Evolutionary conservation across 768 basidiomycete species (phyloP).

Genomic region (Gyrodon lividus): DNA sequence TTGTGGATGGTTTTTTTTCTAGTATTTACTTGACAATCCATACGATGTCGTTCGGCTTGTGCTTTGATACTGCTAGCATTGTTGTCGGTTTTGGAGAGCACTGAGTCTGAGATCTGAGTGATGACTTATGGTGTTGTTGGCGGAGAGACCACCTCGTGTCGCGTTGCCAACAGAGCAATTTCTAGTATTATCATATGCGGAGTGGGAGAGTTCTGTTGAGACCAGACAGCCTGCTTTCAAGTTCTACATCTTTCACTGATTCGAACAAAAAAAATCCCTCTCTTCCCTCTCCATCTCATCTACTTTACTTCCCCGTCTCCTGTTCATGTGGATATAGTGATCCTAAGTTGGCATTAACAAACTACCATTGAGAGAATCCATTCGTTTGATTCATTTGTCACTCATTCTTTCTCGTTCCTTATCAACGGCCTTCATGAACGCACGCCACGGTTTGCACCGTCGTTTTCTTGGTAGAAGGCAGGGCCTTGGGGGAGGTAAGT

Average conservation of each 20-base stretch:
- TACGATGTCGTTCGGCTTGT: constrained; percentile 1
- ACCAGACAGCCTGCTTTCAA: not conserved
- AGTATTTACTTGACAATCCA: constrained; percentile 10
- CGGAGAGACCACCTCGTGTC: too few relatives aligned
- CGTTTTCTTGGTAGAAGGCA: constrained; percentile 25
- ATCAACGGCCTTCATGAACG: constrained; percentile 21
- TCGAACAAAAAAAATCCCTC: constrained; percentile 1
- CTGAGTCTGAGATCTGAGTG: too few relatives aligned
- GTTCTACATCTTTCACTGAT: not conserved
- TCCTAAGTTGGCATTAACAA: not conserved
- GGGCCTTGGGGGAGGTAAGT: constrained; percentile 31
- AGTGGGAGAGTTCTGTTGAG: constrained; percentile 13
- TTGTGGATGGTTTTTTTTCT: constrained; percentile 3
- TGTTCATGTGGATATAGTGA: constrained; percentile 10
- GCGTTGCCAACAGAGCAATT: constrained; percentile 31
- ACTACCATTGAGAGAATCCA: not conserved
- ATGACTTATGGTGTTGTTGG: too few relatives aligned
- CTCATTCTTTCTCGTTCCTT: constrained; percentile 24
- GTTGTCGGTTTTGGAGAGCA: not conserved
- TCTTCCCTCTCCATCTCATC: not conserved
- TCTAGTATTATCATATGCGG: not conserved
- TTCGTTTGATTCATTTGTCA: constrained; percentile 13
- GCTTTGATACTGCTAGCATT: not conserved
- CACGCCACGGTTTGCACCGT: constrained; percentile 12
- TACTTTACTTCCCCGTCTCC: constrained; percentile 4